Base-by-base conservation (phyloP, 2,329 filamentous ascomycete species). In the Aspergillus sclerotialis region DNA sequence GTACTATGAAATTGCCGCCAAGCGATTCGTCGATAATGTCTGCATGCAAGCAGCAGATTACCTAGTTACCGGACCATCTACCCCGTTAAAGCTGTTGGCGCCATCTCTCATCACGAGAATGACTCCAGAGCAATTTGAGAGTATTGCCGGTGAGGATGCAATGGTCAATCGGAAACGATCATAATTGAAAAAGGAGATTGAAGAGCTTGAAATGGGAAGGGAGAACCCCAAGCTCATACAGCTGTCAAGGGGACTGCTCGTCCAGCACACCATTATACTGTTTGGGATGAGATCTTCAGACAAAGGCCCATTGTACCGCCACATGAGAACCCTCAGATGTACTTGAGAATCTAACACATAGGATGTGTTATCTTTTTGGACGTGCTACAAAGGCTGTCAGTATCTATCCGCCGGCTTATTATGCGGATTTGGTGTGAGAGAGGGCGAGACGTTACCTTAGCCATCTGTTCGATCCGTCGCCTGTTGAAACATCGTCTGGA, bases 311-410 rank as follows among this genome's bases (percentile, higher is more conserved):
- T 9, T 2, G 13, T 9, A 13, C 41, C 35, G 36, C 37, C 16
- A n/a, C n/a, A n/a, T n/a, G n/a, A n/a, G n/a, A n/a, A n/a, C 33
- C 32, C 39, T 80, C 83, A 0, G 77, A 89, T 48, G 68, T 76
- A 36, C 69, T 93, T 0, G 80, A 92, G 54, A 71, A 73, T 43
- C 65, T 84, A 37, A 93, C 85, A 0, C 82, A 88, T 53, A 77
- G 84, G 33, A 69, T 93, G 53, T 92, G 84, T 60, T 90, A 94
- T 56, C 66, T 86, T 0, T 94, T 83, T 51, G 85, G 84, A 7
- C 78, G 89, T 3, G 86, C 88, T 0, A 92, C 86, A n/a, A 89
- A 87, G 58, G 82, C 87, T 0, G 86, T 94, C 30, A 87, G 82
- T 50, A 78, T 94, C 45, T 92, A 84, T 48, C 86, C 89, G 0